A percentile compares a stretch with the other conserved stretches of the same genome.
phyloP scores from a whole-genome alignment of 352 stramenopile species.

The Phytophthora boehmeriae region DNA sequence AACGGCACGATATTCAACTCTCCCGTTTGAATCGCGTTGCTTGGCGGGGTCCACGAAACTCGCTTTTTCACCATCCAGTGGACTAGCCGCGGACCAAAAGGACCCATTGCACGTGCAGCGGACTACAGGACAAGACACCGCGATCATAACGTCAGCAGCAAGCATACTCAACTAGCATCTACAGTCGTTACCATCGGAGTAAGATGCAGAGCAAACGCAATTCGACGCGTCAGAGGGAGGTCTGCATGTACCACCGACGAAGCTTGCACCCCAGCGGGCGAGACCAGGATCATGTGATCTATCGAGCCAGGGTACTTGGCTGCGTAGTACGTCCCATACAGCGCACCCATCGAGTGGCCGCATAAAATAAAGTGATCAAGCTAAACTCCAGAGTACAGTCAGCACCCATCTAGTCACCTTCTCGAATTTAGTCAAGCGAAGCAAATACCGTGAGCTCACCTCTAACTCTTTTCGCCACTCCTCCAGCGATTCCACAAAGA shows the following conservation, averaged over 20 bases:
- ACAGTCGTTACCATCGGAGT: slow-evolving; percentile 80
- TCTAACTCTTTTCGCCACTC: slow-evolving; percentile 64
- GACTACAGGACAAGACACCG: too few relatives aligned
- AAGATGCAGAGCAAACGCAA: slow-evolving; percentile 45
- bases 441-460: too few relatives aligned
- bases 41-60: slow-evolving; percentile 63
- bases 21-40: slow-evolving; percentile 76
- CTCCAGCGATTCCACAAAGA: slow-evolving; percentile 83
- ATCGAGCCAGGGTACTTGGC: slow-evolving; percentile 72
- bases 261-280: slow-evolving; percentile 73
- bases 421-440: too few relatives aligned
- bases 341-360: slow-evolving; percentile 81
- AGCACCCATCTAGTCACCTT: too few relatives aligned
- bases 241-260: slow-evolving; percentile 50
- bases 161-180: too few relatives aligned
- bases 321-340: slow-evolving; percentile 82
- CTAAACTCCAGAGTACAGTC: too few relatives aligned
- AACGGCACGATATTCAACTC: slow-evolving; percentile 75
- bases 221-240: slow-evolving; percentile 27
- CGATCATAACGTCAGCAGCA: background rate
- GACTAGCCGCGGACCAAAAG: slow-evolving; percentile 59
- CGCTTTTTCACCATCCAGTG: slow-evolving; percentile 56
- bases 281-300: slow-evolving; percentile 81
- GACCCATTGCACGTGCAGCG: slow-evolving; percentile 58
- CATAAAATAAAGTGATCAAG: slow-evolving; percentile 81